A percentile compares a stretch with the other conserved stretches of the same genome.
These are phyloP conservation scores for Paramecium primaurelia DNA, from an alignment of 73 alveolate genomes.

Conservation along the genomic window DNA sequence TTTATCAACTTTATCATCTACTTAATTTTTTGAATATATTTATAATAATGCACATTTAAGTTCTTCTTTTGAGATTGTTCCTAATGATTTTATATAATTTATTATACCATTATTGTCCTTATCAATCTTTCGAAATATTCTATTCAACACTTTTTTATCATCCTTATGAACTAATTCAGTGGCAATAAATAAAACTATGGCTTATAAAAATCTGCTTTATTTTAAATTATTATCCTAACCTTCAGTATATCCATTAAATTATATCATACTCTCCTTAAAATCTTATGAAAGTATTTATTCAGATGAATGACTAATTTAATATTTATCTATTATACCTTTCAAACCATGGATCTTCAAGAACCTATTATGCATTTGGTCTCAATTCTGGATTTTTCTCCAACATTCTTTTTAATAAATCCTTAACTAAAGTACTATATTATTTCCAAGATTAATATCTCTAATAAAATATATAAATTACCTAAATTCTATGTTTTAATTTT, in stretches of 20 bases:
- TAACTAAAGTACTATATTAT: background rate
- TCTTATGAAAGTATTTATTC: constrained; percentile 32
- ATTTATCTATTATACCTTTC: background rate
- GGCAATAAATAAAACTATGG: constrained; percentile 26
- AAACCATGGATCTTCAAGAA: constrained; percentile 38
- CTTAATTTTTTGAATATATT: background rate
- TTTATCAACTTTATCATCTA: constrained; percentile 15
- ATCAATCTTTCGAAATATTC: constrained; percentile 8
- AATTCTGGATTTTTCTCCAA: constrained; percentile 24
- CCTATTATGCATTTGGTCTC: constrained; percentile 3
- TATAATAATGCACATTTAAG: background rate
- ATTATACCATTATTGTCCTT: constrained; percentile 18
- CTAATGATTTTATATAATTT: background rate
- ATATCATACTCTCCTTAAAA: background rate
- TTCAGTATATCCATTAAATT: constrained; percentile 2
- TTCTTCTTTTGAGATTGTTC: constrained; percentile 32
- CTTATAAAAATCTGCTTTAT: background rate
- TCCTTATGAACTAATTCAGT: constrained; percentile 25
- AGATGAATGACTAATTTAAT: background rate
- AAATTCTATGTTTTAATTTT: background rate
- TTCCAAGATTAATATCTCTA: constrained; percentile 32
- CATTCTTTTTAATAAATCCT: background rate
- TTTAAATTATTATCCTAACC: background rate
- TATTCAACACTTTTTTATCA: background rate
- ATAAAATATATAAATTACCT: background rate